Evolutionary conservation across 306 rosid genomes (phyloP).

Genomic region (Cucurbita maxima): DNA sequence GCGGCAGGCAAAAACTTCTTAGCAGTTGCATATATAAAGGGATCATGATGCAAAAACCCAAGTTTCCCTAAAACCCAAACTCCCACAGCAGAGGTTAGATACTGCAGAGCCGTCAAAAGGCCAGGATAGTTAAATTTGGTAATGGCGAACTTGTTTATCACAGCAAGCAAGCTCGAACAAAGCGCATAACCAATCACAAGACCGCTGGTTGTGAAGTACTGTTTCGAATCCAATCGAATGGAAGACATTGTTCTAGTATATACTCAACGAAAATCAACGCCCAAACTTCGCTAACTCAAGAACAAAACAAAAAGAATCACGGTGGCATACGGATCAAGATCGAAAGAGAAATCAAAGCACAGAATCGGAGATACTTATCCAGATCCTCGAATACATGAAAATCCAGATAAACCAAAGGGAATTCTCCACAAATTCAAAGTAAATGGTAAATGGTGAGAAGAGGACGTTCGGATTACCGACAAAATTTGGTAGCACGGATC

Average conservation of each 20-base stretch:
- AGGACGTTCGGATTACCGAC: background rate
- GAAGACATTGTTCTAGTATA: constrained; percentile 29
- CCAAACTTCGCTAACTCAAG: background rate
- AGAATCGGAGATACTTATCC: background rate
- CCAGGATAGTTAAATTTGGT: constrained; percentile 89
- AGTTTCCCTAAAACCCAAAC: constrained; percentile 64
- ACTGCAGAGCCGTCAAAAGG: constrained; percentile 73
- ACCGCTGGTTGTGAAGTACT: constrained; percentile 49
- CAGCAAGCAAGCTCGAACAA: constrained; percentile 84
- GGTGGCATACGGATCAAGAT: background rate
- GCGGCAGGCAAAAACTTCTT: constrained; percentile 90
- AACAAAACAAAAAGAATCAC: background rate
- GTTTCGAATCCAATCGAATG: constrained; percentile 40
- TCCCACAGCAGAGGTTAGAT: constrained; percentile 68
- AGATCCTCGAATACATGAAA: background rate
- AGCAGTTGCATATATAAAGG: constrained; percentile 52
- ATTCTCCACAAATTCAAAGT: background rate
- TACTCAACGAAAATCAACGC: background rate
- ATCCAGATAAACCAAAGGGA: background rate
- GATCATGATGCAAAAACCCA: constrained; percentile 71
- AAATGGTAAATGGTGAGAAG: background rate
- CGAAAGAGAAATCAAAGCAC: background rate
- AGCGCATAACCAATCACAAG: constrained; percentile 76
- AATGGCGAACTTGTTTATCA: constrained; percentile 87
- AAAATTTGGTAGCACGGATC: background rate